Evolutionary conservation across 2,329 filamentous ascomycete species (phyloP).

Genomic region (Mycosphaerella sp.): DNA sequence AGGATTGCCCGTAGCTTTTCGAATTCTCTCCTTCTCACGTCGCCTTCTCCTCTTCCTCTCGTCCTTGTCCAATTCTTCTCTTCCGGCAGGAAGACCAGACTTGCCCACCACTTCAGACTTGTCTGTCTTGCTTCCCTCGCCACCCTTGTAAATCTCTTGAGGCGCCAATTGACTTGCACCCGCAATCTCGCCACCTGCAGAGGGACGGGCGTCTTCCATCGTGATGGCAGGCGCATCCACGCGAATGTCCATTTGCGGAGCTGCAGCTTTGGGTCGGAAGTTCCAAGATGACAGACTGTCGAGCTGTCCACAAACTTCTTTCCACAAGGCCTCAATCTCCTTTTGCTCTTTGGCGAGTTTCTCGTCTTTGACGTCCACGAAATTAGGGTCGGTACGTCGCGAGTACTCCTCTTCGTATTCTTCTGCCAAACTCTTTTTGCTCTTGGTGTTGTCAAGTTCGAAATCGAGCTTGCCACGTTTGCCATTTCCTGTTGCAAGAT

Average conservation of each 20-base stretch:
- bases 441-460: slow-evolving; percentile 80
- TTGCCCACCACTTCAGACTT: slow-evolving; percentile 65
- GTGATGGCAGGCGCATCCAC: slow-evolving; percentile 83
- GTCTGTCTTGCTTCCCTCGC: slow-evolving; percentile 49
- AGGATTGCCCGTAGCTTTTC: slow-evolving; percentile 56
- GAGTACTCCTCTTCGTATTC: slow-evolving; percentile 92
- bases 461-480: slow-evolving; percentile 61
- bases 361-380: slow-evolving; percentile 74
- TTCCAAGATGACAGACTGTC: slow-evolving; percentile 91
- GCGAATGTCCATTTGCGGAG: slow-evolving; percentile 77
- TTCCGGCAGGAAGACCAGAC: slow-evolving; percentile 68
- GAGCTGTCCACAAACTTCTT: slow-evolving; percentile 68
- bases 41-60: slow-evolving; percentile 64
- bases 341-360: slow-evolving; percentile 67
- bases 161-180: slow-evolving; percentile 74
- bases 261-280: slow-evolving; percentile 83
- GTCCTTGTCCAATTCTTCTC: slow-evolving; percentile 81
- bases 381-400: slow-evolving; percentile 69
- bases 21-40: slow-evolving; percentile 77
- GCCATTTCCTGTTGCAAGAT: slow-evolving; percentile 55
- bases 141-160: slow-evolving; percentile 87
- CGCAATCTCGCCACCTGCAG: slow-evolving; percentile 66
- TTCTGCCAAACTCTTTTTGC: slow-evolving; percentile 80
- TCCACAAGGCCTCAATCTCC: slow-evolving; percentile 79
- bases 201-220: slow-evolving; percentile 93